phyloP scores from a whole-genome alignment of 768 basidiomycete genomes.

The Myochromella boudieri region DNA sequence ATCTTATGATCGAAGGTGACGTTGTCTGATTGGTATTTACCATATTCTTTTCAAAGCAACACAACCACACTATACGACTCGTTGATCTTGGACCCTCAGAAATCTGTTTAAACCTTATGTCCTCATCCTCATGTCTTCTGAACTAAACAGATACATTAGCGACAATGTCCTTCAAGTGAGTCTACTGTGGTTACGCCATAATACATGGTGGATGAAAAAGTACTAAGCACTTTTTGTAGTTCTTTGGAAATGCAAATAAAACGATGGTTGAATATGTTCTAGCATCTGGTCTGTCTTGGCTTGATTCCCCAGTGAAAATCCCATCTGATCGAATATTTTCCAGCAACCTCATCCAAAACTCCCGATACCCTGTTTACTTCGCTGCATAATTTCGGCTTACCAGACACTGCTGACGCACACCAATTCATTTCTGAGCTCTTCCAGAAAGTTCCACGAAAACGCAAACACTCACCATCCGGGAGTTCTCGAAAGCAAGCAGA shows the following conservation, averaged over 20 bases:
- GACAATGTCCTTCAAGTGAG: constrained; percentile 74
- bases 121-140: constrained; percentile 48
- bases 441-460: constrained; percentile 73
- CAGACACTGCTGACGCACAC: constrained; percentile 78
- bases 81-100: no score
- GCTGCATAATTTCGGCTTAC: constrained; percentile 76
- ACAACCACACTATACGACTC: no score
- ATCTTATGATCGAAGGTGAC: no score
- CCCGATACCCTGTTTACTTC: constrained; percentile 76
- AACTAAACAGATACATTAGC: constrained; percentile 71
- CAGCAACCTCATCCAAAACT: constrained; percentile 83
- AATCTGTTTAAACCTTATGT: no score
- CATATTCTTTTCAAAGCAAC: background rate
- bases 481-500: constrained; percentile 66
- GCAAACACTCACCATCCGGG: constrained; percentile 49
- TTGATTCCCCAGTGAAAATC: constrained; percentile 1
- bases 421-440: constrained; percentile 79
- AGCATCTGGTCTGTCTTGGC: constrained; percentile 63
- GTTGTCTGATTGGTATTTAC: no score
- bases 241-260: constrained; percentile 82
- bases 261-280: constrained; percentile 86
- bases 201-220: background rate
- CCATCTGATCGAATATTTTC: constrained; percentile 5
- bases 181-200: constrained; percentile 9
- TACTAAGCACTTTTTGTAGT: constrained; percentile 36